Evolutionary conservation across 495 filamentous ascomycete genomes (phyloP).

Genomic region (Penicillium steckii): DNA sequence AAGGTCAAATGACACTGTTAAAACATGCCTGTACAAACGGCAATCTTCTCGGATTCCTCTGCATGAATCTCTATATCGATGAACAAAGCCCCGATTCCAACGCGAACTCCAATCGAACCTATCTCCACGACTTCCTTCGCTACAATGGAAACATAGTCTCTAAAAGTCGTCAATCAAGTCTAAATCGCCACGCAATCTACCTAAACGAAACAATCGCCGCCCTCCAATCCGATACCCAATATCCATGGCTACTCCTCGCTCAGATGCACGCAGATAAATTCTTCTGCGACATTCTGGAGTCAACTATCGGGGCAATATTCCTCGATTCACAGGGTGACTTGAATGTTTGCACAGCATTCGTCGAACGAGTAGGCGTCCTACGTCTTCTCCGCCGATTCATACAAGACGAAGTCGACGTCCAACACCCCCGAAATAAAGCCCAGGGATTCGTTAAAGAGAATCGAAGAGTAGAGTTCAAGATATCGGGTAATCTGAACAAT

Average conservation of each 20-base stretch:
- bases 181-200: background rate
- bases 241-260: background rate
- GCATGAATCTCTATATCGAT: conserved; percentile 44
- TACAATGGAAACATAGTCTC: background rate
- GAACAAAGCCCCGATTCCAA: background rate
- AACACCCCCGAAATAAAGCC: conserved; percentile 74
- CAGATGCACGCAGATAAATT: conserved; percentile 70
- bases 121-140: background rate
- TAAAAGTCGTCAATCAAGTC: background rate
- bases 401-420: conserved; percentile 53
- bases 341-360: conserved; percentile 51
- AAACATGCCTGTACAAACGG: conserved; percentile 79
- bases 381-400: conserved; percentile 61
- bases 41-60: conserved; percentile 83
- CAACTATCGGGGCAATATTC: conserved; percentile 79
- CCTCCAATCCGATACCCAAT: background rate
- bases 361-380: conserved; percentile 64
- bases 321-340: conserved; percentile 69
- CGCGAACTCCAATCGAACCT: background rate
- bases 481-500: background rate
- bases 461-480: conserved; percentile 17
- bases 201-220: background rate
- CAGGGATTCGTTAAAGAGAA: conserved; percentile 50
- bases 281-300: conserved; percentile 85
- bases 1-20: conserved; percentile 69